Base-by-base conservation (phyloP, 768 basidiomycete species). In the Mycena belliarum region DNA sequence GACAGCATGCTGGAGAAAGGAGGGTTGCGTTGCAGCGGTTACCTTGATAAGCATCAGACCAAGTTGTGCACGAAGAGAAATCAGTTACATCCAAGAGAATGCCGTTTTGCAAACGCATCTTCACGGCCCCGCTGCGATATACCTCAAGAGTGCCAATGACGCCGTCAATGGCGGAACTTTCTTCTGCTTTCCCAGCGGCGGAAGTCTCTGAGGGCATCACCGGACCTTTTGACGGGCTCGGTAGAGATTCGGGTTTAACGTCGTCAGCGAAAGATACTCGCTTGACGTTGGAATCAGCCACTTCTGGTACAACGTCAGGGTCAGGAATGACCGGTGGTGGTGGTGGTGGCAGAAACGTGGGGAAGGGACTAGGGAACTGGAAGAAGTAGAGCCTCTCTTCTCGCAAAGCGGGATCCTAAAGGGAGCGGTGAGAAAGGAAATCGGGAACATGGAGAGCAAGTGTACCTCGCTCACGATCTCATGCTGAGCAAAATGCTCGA, bases 331-430 rank as follows among this genome's bases (percentile, higher is more conserved):
- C n/a, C n/a, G n/a, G n/a, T n/a, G n/a, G n/a, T n/a, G 68, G 66
- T 20, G 73, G 59, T 9, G 71, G 60, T 8, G 68, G 74, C 2
- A 75, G 57, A 72, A 95, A 95, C 6, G 76, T 79, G 0, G 94
- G 93, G 72, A 97, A 95, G 0, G 92, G 90, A 10, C 77, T 70
- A 0, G 95, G 95, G 66, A 96, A 96, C 68, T 95, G 93, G 75
- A 96, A 95, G 64, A 94, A 87, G 67, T 90, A 96, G 4, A 96
- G 73, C 20, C 81, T 79, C 52, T 91, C 87, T 70, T 85, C 86
- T 50, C 78, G 79, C 35, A 80, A 63, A 48, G 75, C 68, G 25
- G 76, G 65, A 54, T 83, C 82, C 85, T 87, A 64, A 28, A 49
- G 35, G 10, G 35, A 11, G 52, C 28, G 35, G 43, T 11, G 38